Conservation (phyloP, 2,329 filamentous ascomycete genomes). For the Aureobasidium sp. region DNA sequence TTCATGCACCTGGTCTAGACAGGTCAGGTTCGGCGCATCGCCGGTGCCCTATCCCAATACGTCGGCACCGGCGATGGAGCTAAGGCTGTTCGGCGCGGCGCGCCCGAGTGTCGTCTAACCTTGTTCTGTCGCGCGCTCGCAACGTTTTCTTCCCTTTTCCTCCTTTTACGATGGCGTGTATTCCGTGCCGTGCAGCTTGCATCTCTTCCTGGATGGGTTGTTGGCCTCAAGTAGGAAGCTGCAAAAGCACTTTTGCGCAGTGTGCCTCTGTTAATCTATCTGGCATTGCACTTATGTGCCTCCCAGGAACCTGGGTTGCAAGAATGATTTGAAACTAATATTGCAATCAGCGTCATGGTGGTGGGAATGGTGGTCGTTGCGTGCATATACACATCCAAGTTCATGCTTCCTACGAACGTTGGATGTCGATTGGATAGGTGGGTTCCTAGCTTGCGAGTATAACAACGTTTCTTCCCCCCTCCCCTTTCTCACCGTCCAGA, state of each 20-base stretch:
- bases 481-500: background rate
- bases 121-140: background rate
- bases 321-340: conserved; percentile 5
- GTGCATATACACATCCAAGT: conserved; percentile 7
- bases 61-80: conserved; percentile 4
- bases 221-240: background rate
- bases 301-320: conserved; percentile 8
- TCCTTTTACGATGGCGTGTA: background rate
- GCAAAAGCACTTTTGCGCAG: background rate
- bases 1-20: conserved; percentile 5
- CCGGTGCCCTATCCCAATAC: conserved; percentile 5
- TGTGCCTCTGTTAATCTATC: conserved; percentile 8
- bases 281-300: background rate
- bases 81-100: conserved; percentile 11
- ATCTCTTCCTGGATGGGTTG: background rate
- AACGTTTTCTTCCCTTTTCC: conserved; percentile 1
- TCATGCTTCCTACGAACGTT: conserved; percentile 2
- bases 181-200: conserved; percentile 8
- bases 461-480: conserved; percentile 6
- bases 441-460: conserved; percentile 9
- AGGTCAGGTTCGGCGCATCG: conserved; percentile 5
- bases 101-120: conserved; percentile 5
- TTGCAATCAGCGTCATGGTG: conserved; percentile 3
- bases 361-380: background rate
- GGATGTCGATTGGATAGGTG: background rate